A percentile compares a stretch with the other conserved stretches of the same genome.
Evolutionary conservation across 1,139 yeast genomes (phyloP).

Genomic region (Debaryomyces coudertii): DNA sequence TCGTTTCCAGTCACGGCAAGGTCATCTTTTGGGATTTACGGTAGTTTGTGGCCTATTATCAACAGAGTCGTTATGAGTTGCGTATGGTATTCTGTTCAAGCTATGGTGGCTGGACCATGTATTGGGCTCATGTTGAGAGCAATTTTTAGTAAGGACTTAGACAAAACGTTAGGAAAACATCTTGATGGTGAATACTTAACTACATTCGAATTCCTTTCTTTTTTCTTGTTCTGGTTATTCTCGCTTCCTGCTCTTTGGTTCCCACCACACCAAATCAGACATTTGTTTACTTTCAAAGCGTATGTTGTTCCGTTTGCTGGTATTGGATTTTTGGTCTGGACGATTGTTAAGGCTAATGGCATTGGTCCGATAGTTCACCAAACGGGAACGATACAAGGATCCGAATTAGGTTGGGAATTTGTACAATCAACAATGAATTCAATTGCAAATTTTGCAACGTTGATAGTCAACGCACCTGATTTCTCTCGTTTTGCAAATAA

Average conservation of each 20-base stretch:
- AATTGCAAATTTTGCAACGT: conserved; percentile 83
- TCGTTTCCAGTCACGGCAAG: conserved; percentile 79
- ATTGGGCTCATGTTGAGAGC: conserved; percentile 64
- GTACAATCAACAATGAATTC: conserved; percentile 78
- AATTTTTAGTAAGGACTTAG: conserved; percentile 64
- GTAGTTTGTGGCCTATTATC: conserved; percentile 77
- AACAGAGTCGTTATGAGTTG: conserved; percentile 83
- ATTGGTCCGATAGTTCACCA: conserved; percentile 69
- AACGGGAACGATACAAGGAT: conserved; percentile 52
- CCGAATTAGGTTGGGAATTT: conserved; percentile 80
- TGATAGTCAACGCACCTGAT: conserved; percentile 88
- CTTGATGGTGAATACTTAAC: conserved; percentile 54
- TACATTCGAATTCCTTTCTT: conserved; percentile 69
- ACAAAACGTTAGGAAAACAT: conserved; percentile 46
- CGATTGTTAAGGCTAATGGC: conserved; percentile 73
- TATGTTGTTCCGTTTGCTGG: conserved; percentile 80
- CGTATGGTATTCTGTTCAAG: conserved; percentile 85
- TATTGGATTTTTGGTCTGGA: conserved; percentile 77
- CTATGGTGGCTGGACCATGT: conserved; percentile 83
- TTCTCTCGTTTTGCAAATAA: conserved; percentile 77
- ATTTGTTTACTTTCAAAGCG: conserved; percentile 79
- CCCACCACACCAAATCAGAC: conserved; percentile 80
- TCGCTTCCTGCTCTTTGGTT: conserved; percentile 80
- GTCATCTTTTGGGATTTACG: conserved; percentile 76
- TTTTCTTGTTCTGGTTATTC: conserved; percentile 77